Evolutionary conservation across 306 rosid species (phyloP).

Genomic region (Prunus armeniaca): DNA sequence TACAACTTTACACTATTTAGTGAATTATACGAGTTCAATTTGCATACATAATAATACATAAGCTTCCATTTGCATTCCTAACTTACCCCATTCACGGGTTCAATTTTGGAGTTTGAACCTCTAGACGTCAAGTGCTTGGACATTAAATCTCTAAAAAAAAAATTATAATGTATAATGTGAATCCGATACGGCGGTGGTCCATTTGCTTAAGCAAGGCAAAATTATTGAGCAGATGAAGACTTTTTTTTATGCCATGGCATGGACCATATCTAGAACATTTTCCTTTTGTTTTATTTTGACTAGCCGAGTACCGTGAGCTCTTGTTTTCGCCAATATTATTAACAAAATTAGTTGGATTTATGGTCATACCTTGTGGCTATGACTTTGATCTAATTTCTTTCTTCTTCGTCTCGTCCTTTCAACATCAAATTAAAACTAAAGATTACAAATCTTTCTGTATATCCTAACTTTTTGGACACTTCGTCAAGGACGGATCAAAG

Average conservation of each 20-base stretch:
- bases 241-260: background rate
- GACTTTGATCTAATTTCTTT: background rate
- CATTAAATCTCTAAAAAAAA: no score
- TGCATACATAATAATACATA: no score
- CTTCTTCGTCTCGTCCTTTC: background rate
- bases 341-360: background rate
- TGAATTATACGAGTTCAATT: no score
- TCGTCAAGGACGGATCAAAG: background rate
- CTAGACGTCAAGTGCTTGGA: no score
- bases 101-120: no score
- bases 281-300: background rate
- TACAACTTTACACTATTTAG: no score
- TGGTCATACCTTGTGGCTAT: constrained; percentile 1
- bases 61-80: no score
- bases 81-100: no score
- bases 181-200: background rate
- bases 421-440: background rate
- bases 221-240: background rate
- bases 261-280: background rate
- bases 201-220: background rate
- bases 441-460: background rate
- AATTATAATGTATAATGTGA: no score
- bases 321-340: background rate
- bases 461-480: background rate
- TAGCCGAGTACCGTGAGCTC: no score